These are phyloP conservation scores for Sporothrix dimorphospora DNA, from an alignment of 2,329 filamentous ascomycete species.

Conservation along the genomic window DNA sequence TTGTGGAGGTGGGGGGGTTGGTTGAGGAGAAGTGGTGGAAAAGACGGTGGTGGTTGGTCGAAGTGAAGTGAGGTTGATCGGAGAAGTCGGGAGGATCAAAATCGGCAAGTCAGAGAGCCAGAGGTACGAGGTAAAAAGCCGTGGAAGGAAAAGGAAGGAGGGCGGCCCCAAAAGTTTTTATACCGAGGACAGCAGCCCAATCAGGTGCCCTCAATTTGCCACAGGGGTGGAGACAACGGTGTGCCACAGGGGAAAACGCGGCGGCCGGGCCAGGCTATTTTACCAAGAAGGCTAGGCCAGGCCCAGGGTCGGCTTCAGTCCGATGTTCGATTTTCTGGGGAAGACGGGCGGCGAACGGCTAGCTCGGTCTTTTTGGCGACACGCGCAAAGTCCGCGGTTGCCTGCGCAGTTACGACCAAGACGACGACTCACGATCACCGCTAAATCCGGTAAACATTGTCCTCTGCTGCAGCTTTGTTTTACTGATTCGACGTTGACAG, in stretches of 20 bases:
- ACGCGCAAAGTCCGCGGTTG: conserved; percentile 19
- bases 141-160: conserved; percentile 10
- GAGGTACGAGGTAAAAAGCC: not conserved
- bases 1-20: conserved; percentile 6
- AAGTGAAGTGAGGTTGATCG: not conserved
- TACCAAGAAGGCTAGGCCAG: not conserved
- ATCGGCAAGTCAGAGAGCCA: not conserved
- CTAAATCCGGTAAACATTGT: not conserved
- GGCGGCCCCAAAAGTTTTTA: conserved; percentile 25
- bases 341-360: not conserved
- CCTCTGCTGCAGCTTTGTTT: too few relatives aligned
- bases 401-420: not conserved
- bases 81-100: not conserved
- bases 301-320: not conserved
- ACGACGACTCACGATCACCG: not conserved
- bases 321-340: conserved; percentile 12
- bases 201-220: conserved; percentile 33
- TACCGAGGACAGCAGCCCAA: conserved; percentile 32
- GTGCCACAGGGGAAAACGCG: conserved; percentile 17
- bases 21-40: not conserved
- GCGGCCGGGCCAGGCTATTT: not conserved
- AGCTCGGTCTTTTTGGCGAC: conserved; percentile 10
- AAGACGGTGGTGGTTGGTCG: not conserved
- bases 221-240: conserved; percentile 22
- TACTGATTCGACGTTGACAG: too few relatives aligned